Evolutionary conservation across 768 basidiomycete genomes (phyloP).

Genomic region (Lepiota brunneoincarnata): DNA sequence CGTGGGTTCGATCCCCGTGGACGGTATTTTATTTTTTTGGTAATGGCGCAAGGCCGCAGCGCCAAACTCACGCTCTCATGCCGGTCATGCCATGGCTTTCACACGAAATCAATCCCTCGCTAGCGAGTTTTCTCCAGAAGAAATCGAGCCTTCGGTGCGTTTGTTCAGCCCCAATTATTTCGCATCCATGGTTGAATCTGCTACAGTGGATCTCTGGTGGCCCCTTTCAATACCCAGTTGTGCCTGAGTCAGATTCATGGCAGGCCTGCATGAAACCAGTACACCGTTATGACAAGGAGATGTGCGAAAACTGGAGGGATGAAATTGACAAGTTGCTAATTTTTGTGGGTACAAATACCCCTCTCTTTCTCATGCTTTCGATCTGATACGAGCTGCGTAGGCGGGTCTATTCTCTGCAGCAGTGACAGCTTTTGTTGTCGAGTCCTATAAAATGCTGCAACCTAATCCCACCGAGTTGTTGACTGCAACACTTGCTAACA

Average conservation of each 20-base stretch:
- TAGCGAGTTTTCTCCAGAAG: conserved; percentile 4
- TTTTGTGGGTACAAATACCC: conserved; percentile 6
- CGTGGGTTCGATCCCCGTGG: background rate
- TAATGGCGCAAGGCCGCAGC: background rate
- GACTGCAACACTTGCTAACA: conserved; percentile 14
- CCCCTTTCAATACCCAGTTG: background rate
- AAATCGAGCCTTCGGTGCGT: conserved; percentile 3
- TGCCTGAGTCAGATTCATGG: conserved; percentile 3
- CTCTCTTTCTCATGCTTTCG: background rate
- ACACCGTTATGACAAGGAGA: conserved; percentile 9
- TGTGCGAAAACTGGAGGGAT: conserved; percentile 12
- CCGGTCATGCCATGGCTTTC: no score
- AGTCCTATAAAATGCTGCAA: conserved; percentile 21
- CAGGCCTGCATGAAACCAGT: conserved; percentile 4
- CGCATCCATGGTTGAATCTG: background rate
- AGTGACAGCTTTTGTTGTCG: conserved; percentile 23
- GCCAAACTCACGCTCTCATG: background rate
- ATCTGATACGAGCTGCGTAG: conserved; percentile 8
- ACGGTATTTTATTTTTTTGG: background rate
- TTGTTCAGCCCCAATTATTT: background rate
- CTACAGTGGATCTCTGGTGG: background rate
- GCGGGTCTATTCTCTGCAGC: conserved; percentile 24
- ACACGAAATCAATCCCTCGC: background rate
- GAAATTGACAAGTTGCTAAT: conserved; percentile 14
- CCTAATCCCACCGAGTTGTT: conserved; percentile 16